These are phyloP conservation scores for Pythium coloratum DNA, from an alignment of 352 stramenopile species.

Conservation along the genomic window DNA sequence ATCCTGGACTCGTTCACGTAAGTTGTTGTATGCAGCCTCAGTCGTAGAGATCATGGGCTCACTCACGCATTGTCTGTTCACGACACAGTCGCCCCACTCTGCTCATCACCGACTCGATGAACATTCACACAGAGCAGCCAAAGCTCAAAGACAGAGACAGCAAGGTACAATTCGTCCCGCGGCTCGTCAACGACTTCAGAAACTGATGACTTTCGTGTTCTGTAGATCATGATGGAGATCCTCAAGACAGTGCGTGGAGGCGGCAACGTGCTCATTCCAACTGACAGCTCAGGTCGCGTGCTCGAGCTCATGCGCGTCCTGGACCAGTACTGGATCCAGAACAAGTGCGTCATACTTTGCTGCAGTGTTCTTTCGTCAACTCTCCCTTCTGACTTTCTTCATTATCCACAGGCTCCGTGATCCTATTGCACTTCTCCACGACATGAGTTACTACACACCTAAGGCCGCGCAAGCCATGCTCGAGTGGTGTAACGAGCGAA, in stretches of 20 bases:
- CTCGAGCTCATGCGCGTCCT: constrained; percentile 95
- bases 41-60: background rate
- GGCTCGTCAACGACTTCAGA: background rate
- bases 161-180: constrained; percentile 42
- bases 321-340: constrained; percentile 95
- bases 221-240: constrained; percentile 91
- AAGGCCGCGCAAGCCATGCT: constrained; percentile 89
- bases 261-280: constrained; percentile 95
- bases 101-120: constrained; percentile 90
- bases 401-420: constrained; percentile 57
- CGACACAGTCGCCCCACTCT: constrained; percentile 69
- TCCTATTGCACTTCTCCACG: constrained; percentile 83
- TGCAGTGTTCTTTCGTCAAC: background rate
- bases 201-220: background rate
- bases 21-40: constrained; percentile 9
- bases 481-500: constrained; percentile 89
- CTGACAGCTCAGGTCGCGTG: constrained; percentile 92
- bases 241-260: constrained; percentile 91
- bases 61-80: constrained; percentile 4
- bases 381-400: constrained; percentile 7
- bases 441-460: constrained; percentile 89
- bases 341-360: constrained; percentile 69
- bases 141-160: constrained; percentile 89
- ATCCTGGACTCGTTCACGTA: constrained; percentile 93
- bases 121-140: constrained; percentile 78